A percentile compares a stretch with the other conserved stretches of the same genome.
These are phyloP conservation scores for Rhododendron henanense DNA, from an alignment of 148 eudicot genomes.

Conservation along the genomic window DNA sequence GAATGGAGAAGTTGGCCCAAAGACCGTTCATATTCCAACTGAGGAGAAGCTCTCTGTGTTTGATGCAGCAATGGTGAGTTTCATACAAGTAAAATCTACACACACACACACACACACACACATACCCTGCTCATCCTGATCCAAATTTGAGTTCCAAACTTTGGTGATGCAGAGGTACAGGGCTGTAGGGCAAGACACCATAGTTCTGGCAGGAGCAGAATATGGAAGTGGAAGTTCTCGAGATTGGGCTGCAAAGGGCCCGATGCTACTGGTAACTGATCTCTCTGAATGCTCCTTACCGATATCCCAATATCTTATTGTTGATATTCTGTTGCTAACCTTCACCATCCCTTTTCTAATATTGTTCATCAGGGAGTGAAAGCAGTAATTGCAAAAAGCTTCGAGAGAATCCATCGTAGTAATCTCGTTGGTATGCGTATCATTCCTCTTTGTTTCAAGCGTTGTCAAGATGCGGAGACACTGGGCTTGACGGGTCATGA, in stretches of 20 bases:
- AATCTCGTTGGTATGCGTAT: slow-evolving; percentile 98
- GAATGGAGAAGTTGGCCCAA: slow-evolving; percentile 88
- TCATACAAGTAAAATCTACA: background rate
- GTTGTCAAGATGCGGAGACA: slow-evolving; percentile 90
- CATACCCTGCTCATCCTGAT: background rate
- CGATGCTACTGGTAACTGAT: slow-evolving; percentile 73
- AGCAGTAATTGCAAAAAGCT: slow-evolving; percentile 97
- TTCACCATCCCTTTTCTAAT: background rate
- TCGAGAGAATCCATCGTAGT: slow-evolving; percentile 96
- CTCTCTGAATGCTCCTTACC: background rate
- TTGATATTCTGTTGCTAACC: background rate
- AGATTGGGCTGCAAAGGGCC: slow-evolving; percentile 99
- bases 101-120: no score
- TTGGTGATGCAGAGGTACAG: slow-evolving; percentile 66
- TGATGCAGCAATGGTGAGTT: slow-evolving; percentile 79
- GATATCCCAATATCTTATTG: background rate
- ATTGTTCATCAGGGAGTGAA: slow-evolving; percentile 70
- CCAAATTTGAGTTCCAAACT: background rate
- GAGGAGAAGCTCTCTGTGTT: slow-evolving; percentile 73
- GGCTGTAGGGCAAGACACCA: slow-evolving; percentile 76
- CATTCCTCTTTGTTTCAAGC: slow-evolving; percentile 91
- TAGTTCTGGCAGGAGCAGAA: slow-evolving; percentile 94
- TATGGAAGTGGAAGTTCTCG: slow-evolving; percentile 99
- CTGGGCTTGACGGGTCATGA: slow-evolving; percentile 95
- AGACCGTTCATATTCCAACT: slow-evolving; percentile 78